A percentile compares a stretch with the other conserved stretches of the same genome.
Conservation (phyloP, 2,329 filamentous ascomycete species). For the Dactylellina sp. region DNA sequence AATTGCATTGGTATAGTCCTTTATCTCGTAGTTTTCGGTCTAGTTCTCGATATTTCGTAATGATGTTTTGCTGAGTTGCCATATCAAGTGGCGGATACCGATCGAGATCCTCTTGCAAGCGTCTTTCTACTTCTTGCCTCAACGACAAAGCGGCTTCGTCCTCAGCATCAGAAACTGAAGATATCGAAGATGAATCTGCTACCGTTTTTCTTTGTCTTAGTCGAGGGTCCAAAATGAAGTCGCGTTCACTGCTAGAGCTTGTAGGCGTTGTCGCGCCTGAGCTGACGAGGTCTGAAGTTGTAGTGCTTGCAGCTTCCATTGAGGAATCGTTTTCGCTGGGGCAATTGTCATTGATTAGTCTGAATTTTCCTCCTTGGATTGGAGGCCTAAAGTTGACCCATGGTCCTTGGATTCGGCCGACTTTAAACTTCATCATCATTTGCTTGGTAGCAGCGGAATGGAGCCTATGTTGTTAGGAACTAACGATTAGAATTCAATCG, state of each 20-base stretch:
- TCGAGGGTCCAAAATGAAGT: conserved; percentile 59
- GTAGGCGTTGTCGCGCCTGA: conserved; percentile 57
- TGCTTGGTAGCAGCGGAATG: conserved; percentile 82
- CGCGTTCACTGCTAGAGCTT: conserved; percentile 60
- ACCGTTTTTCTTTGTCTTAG: conserved; percentile 32
- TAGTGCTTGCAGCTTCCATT: conserved; percentile 7
- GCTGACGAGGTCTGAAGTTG: conserved; percentile 40
- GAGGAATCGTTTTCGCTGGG: conserved; percentile 31
- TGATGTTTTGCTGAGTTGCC: conserved; percentile 78
- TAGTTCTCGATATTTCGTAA: conserved; percentile 83
- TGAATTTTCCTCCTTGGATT: conserved; percentile 73
- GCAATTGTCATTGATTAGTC: conserved; percentile 39
- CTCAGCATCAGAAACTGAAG: conserved; percentile 65
- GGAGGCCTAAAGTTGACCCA: conserved; percentile 93
- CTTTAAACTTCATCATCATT: conserved; percentile 83
- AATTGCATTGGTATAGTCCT: conserved; percentile 86
- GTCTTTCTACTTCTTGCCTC: conserved; percentile 47
- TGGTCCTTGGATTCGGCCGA: conserved; percentile 81
- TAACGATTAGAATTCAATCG: conserved; percentile 40
- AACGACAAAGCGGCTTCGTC: conserved; percentile 63
- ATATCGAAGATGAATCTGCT: conserved; percentile 37
- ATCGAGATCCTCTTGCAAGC: conserved; percentile 73
- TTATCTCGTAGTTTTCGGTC: conserved; percentile 77
- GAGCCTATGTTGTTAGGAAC: conserved; percentile 69
- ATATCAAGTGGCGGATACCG: conserved; percentile 84